Percentiles rank a stretch among this genome's conserved stretches.
Conservation (phyloP, 2,329 filamentous ascomycete species). For the Chaetomiaceae sp. region DNA sequence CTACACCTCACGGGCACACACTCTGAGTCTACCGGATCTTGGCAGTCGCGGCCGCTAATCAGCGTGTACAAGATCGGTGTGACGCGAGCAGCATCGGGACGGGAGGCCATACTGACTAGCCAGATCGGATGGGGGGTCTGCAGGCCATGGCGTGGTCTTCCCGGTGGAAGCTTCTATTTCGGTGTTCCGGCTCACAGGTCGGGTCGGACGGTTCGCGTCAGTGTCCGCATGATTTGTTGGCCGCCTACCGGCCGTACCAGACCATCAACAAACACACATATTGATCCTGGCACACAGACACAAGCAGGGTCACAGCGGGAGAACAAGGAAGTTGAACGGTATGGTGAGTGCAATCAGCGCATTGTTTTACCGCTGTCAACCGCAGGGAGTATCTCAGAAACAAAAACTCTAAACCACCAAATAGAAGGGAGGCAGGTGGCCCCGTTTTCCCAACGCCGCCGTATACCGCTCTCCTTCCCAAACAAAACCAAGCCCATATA, state of each 20-base stretch:
- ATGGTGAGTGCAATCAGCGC: not conserved
- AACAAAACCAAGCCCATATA: not conserved
- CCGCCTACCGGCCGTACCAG: constrained; percentile 1
- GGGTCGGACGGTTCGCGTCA: not conserved
- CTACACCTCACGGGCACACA: too few species aligned
- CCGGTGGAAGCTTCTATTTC: constrained; percentile 1
- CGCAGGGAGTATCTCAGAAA: constrained; percentile 9
- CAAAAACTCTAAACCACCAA: constrained; percentile 3
- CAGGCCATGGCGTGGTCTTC: not conserved
- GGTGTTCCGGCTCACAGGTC: not conserved
- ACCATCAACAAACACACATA: not conserved
- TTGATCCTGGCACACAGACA: not conserved
- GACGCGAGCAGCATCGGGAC: not conserved
- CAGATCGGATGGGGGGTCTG: not conserved
- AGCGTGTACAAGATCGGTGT: not conserved
- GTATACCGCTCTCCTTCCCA: constrained; percentile 1
- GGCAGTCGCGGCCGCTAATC: not conserved
- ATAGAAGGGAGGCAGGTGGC: not conserved
- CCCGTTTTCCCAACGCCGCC: constrained; percentile 9
- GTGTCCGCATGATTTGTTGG: not conserved
- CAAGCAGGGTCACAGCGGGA: not conserved
- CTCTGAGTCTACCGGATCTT: not conserved
- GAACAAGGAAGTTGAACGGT: not conserved
- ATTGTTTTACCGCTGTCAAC: constrained; percentile 1
- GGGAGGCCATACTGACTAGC: not conserved